Evolutionary conservation across 2,329 filamentous ascomycete species (phyloP).

Genomic region (Xylariaceae sp.): DNA sequence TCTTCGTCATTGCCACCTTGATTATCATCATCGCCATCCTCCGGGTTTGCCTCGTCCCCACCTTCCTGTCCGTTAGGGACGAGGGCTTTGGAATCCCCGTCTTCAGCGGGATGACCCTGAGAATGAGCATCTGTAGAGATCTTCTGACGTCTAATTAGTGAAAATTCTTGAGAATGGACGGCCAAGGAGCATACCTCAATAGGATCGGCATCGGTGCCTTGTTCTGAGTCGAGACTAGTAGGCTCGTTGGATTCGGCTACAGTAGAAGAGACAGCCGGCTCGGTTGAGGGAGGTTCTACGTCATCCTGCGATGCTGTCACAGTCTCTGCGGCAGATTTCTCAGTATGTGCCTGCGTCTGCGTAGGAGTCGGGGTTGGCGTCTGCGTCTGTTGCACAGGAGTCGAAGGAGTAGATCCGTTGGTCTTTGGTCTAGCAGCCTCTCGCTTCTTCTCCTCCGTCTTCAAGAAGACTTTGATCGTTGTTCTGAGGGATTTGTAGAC

Average conservation of each 20-base stretch:
- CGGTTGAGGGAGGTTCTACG: constrained; percentile 16
- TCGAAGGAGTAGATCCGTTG: constrained; percentile 44
- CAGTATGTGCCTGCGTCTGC: constrained; percentile 32
- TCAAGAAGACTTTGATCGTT: constrained; percentile 88
- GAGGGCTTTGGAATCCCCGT: constrained; percentile 20
- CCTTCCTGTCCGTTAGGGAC: constrained; percentile 27
- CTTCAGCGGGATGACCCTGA: constrained; percentile 10
- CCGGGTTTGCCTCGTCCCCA: constrained; percentile 28
- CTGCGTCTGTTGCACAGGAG: constrained; percentile 46
- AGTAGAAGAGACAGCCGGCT: constrained; percentile 4
- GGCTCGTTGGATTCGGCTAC: constrained; percentile 6
- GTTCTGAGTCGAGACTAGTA: constrained; percentile 8
- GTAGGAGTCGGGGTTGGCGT: constrained; percentile 39
- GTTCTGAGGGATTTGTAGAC: constrained; percentile 89
- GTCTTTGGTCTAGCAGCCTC: constrained; percentile 62
- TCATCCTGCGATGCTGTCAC: constrained; percentile 4
- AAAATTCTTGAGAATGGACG: background rate
- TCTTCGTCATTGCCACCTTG: constrained; percentile 37
- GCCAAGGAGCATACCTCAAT: constrained; percentile 13
- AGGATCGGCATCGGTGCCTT: constrained; percentile 13
- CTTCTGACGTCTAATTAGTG: constrained; percentile 16
- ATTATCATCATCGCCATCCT: constrained; percentile 33
- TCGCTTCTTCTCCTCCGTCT: constrained; percentile 88
- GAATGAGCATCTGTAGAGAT: constrained; percentile 8
- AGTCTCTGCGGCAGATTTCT: constrained; percentile 23